Conservation (phyloP, 2,329 filamentous ascomycete species). For the Aspergillus uvarum region DNA sequence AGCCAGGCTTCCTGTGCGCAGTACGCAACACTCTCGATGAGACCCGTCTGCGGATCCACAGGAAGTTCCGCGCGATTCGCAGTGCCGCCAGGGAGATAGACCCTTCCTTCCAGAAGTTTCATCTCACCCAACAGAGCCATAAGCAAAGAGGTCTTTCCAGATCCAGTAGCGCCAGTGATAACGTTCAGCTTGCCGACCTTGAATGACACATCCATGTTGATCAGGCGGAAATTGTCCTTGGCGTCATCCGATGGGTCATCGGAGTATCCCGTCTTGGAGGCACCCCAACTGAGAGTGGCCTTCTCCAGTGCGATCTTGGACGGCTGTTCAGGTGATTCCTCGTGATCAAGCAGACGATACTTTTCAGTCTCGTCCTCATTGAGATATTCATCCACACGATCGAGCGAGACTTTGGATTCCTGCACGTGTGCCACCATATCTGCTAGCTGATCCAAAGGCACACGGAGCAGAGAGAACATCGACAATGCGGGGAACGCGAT, state of each 20-base stretch:
- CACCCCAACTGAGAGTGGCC: constrained; percentile 87
- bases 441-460: constrained; percentile 90
- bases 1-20: constrained; percentile 97
- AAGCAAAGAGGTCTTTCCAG: constrained; percentile 90
- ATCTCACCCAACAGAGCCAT: constrained; percentile 98
- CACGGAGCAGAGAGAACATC: constrained; percentile 87
- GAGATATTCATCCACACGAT: constrained; percentile 92
- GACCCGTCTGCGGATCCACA: constrained; percentile 75
- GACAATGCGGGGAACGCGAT: constrained; percentile 95
- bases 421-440: constrained; percentile 99
- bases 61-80: constrained; percentile 78
- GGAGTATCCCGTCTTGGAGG: constrained; percentile 53
- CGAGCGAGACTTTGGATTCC: constrained; percentile 93
- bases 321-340: constrained; percentile 68
- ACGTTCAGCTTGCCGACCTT: constrained; percentile 84
- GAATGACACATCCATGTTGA: constrained; percentile 82
- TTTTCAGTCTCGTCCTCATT: constrained; percentile 95
- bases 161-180: constrained; percentile 88
- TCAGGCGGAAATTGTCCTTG: constrained; percentile 75
- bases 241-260: constrained; percentile 61
- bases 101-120: constrained; percentile 75
- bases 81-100: constrained; percentile 80
- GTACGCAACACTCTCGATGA: constrained; percentile 91
- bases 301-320: constrained; percentile 80
- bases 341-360: constrained; percentile 75